Base-by-base conservation (phyloP, 2,329 filamentous ascomycete species). In the Metarhizium brunneum region DNA sequence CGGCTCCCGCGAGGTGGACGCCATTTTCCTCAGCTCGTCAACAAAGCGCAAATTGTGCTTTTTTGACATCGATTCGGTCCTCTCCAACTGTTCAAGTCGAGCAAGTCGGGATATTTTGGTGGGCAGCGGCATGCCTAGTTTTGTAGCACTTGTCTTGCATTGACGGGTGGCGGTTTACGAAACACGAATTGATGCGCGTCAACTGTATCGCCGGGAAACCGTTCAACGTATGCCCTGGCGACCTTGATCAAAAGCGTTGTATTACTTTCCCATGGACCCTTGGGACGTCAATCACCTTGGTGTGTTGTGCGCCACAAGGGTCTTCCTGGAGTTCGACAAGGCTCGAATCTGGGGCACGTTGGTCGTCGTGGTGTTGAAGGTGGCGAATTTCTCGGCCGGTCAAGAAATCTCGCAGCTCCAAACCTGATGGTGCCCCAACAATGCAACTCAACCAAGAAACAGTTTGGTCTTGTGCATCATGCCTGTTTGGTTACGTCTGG, bases 341-440 rank as follows among this genome's bases (percentile, higher is more conserved):
- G n/a, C 25, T 45, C 45, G 20, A 48, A 45, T 45, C 42, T 16
- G 20, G 45, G 25, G 45, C 13, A 30, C 1, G 20, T 38, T 38
- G 42, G n/a, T 25, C 32, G 32, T 11, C 40, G 13, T 20, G 4
- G 14, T 29, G 8, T 14, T 43, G 18, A 20, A 48, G 8, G 52
- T 53, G 52, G 52, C 52, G 16, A 48, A 48, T 40, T 25, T 25
- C 10, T 29, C 48, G 43, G 4, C 42, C 48, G 43, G 4, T 30
- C 18, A 38, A 42, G 25, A 16, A 29, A 40, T 53, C 16, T 38
- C 7, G 18, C 42, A 13, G n/a, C n/a, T 7, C 8, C 14, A 11
- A 52, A 30, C 29, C 25, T 42, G 40, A 53, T 47, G 43, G 53
- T 43, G 53, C 36, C 53, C 53, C 47, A 50, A 54, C 47, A 50